Conservation (phyloP, 208 protist genomes). For the Borovskyia barvae region DNA sequence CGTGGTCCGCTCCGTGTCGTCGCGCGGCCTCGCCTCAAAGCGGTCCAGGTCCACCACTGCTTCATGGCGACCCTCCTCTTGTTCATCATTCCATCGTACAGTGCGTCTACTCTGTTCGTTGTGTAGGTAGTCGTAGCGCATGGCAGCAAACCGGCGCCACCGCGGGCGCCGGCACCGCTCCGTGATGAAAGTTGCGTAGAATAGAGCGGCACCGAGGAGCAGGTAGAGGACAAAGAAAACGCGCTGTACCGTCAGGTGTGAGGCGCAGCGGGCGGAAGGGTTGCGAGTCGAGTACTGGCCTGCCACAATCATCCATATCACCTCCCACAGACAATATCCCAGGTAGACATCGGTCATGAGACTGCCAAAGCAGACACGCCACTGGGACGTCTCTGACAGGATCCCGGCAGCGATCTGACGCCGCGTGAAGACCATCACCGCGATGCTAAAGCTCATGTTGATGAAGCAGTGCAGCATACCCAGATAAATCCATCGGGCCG, state of each 20-base stretch:
- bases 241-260: conserved; percentile 48
- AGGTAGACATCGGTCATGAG: conserved; percentile 39
- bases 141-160: conserved; percentile 44
- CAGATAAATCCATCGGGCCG: conserved; percentile 26
- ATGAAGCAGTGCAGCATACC: conserved; percentile 55
- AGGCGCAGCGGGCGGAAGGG: conserved; percentile 22
- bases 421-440: conserved; percentile 43
- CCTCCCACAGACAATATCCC: conserved; percentile 53
- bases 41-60: conserved; percentile 4
- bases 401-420: conserved; percentile 55
- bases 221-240: conserved; percentile 45
- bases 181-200: conserved; percentile 57
- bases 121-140: conserved; percentile 23
- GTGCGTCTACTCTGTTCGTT: not conserved
- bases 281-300: conserved; percentile 1
- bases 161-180: conserved; percentile 48
- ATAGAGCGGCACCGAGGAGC: conserved; percentile 26
- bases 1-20: conserved; percentile 15
- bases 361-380: conserved; percentile 38
- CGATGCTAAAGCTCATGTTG: conserved; percentile 65
- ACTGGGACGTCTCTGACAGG: conserved; percentile 15
- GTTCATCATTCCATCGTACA: conserved; percentile 10
- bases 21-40: not conserved
- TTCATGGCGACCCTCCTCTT: not conserved
- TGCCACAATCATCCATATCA: conserved; percentile 54